These are phyloP conservation scores for Xylariaceae sp. DNA, from an alignment of 2,329 filamentous ascomycete species.

Conservation along the genomic window DNA sequence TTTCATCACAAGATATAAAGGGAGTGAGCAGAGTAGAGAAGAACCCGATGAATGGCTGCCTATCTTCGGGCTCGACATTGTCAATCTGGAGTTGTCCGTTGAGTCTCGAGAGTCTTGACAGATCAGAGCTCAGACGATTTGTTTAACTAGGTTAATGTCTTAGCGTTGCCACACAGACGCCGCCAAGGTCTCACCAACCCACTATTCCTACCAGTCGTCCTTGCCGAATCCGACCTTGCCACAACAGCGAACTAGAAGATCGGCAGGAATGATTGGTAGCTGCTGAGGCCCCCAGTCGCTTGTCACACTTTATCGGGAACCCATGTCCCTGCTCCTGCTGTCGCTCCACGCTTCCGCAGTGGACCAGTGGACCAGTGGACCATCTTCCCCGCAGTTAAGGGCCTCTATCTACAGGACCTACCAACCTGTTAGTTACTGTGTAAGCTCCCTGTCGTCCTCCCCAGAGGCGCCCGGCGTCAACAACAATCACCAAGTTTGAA, in stretches of 20 bases:
- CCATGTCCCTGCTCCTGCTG: not conserved
- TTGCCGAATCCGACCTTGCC: constrained; percentile 13
- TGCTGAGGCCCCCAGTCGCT: constrained; percentile 5
- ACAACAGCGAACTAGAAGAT: constrained; percentile 4
- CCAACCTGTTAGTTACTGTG: too few species aligned
- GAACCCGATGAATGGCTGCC: too few species aligned
- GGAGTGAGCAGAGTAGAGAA: too few species aligned
- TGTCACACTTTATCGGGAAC: constrained; percentile 5
- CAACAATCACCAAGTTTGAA: too few species aligned
- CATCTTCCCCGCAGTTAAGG: constrained; percentile 19
- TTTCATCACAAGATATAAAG: too few species aligned
- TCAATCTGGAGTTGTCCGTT: too few species aligned
- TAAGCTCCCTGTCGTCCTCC: too few species aligned
- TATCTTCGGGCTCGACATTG: too few species aligned
- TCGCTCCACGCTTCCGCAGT: constrained; percentile 12
- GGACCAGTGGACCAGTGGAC: too few species aligned
- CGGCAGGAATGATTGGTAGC: constrained; percentile 10
- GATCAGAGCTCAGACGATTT: too few species aligned
- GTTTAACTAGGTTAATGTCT: constrained; percentile 2
- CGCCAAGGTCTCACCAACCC: constrained; percentile 12
- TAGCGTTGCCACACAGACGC: constrained; percentile 12
- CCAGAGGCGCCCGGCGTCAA: too few species aligned
- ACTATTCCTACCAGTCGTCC: constrained; percentile 10
- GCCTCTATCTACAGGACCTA: constrained; percentile 10
- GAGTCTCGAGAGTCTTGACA: too few species aligned